Percentiles rank a stretch among this genome's conserved stretches.
These are phyloP conservation scores for Actinomortierella wolfii DNA, from an alignment of 371 early-diverging fungal species.

Conservation along the genomic window DNA sequence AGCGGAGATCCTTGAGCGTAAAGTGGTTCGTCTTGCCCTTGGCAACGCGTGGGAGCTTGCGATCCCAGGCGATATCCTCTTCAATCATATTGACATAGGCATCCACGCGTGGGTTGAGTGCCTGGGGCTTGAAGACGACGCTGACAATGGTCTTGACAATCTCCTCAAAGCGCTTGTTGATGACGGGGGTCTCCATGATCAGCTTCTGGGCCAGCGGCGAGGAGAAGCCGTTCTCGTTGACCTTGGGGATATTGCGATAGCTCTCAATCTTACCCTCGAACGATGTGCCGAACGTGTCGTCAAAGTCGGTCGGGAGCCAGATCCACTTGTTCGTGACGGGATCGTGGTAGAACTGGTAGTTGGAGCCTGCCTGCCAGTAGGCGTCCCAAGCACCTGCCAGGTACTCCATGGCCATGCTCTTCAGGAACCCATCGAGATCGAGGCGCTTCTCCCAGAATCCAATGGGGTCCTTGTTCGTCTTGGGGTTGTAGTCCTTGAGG, in stretches of 20 bases:
- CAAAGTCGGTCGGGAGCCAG: slow-evolving; percentile 60
- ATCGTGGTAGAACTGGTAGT: slow-evolving; percentile 59
- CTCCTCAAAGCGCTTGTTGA: slow-evolving; percentile 50
- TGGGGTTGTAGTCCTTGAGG: slow-evolving; percentile 42
- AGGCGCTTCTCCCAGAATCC: slow-evolving; percentile 47
- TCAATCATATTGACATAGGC: slow-evolving; percentile 56
- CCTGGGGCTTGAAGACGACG: slow-evolving; percentile 58
- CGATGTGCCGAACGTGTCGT: slow-evolving; percentile 47
- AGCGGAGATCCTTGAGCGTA: slow-evolving; percentile 15
- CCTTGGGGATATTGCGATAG: slow-evolving; percentile 48
- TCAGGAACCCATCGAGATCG: slow-evolving; percentile 53
- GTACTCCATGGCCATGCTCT: slow-evolving; percentile 41
- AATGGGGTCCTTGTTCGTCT: slow-evolving; percentile 25
- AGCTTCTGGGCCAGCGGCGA: slow-evolving; percentile 37
- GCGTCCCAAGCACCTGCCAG: slow-evolving; percentile 37
- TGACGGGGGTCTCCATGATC: slow-evolving; percentile 52
- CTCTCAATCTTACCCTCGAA: slow-evolving; percentile 25
- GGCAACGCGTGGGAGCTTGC: slow-evolving; percentile 27
- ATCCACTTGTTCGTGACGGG: slow-evolving; percentile 52
- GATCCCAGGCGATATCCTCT: slow-evolving; percentile 61
- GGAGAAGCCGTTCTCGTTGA: slow-evolving; percentile 45
- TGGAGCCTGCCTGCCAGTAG: slow-evolving; percentile 42
- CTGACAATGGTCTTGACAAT: slow-evolving; percentile 57
- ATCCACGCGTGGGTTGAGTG: slow-evolving; percentile 51
- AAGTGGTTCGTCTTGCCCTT: slow-evolving; percentile 31